These are phyloP conservation scores for Tubosaeta sp. DNA, from an alignment of 768 basidiomycete species.

Conservation along the genomic window DNA sequence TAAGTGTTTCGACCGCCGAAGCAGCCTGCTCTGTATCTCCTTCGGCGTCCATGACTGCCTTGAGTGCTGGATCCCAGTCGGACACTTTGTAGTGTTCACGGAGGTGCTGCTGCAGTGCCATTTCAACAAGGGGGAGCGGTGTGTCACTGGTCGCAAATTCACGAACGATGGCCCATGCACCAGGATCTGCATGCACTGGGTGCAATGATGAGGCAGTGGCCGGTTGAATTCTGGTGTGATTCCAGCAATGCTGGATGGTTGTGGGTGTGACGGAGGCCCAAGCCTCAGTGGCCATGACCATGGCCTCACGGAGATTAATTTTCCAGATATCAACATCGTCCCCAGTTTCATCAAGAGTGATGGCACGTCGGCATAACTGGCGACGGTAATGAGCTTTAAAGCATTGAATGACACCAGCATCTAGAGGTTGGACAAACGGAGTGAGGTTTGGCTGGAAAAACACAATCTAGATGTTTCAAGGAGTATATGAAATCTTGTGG, in stretches of 20 bases:
- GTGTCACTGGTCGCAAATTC: slow-evolving; percentile 3
- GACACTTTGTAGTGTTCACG: neutral
- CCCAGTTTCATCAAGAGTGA: neutral
- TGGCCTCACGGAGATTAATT: neutral
- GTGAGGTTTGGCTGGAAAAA: neutral
- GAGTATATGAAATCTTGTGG: neutral
- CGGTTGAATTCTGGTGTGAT: neutral
- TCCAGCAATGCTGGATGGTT: neutral
- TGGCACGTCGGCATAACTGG: neutral
- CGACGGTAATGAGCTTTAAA: neutral
- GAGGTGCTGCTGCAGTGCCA: neutral
- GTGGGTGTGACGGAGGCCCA: neutral
- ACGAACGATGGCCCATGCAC: slow-evolving; percentile 4
- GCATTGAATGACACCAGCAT: neutral
- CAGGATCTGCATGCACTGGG: slow-evolving; percentile 3
- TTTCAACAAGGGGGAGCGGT: neutral
- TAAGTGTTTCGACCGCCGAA: neutral
- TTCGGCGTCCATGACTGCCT: neutral
- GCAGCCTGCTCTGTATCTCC: neutral
- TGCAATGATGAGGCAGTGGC: neutral
- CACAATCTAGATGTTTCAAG: neutral
- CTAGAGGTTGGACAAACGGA: neutral
- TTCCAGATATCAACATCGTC: neutral
- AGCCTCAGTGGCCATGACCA: neutral
- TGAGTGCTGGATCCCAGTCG: neutral